phyloP scores from a whole-genome alignment of 164 flowering plant genomes.

The Vitis labrusca region DNA sequence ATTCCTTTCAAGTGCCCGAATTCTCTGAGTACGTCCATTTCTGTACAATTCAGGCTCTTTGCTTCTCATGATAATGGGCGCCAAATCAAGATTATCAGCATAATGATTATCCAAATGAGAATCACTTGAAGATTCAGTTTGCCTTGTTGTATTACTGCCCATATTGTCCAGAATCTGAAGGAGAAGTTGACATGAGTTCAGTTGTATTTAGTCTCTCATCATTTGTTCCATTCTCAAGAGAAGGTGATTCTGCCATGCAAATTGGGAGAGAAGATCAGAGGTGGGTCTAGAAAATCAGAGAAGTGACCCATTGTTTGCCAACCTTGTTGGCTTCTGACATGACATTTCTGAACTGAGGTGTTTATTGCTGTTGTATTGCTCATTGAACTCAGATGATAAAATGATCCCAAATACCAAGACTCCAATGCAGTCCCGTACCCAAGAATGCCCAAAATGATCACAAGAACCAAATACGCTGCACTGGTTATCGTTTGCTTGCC shows the following conservation, averaged over 20 bases:
- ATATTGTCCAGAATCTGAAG: conserved; percentile 19
- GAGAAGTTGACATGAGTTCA: conserved; percentile 13
- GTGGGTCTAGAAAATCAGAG: too few relatives aligned
- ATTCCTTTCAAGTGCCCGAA: conserved; percentile 58
- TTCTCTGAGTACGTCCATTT: conserved; percentile 79
- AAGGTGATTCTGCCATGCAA: background rate
- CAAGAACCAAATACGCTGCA: too few relatives aligned
- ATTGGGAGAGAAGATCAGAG: too few relatives aligned
- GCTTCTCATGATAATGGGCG: conserved; percentile 53
- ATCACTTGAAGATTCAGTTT: conserved; percentile 9
- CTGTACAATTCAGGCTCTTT: conserved; percentile 57
- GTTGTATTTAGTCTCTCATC: conserved; percentile 11
- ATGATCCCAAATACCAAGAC: too few relatives aligned
- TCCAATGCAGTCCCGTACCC: too few relatives aligned
- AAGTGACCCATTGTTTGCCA: too few relatives aligned
- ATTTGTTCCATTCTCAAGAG: conserved; percentile 12
- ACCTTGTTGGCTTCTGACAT: too few relatives aligned
- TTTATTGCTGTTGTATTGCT: too few relatives aligned
- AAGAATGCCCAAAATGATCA: too few relatives aligned
- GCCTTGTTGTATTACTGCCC: conserved; percentile 15
- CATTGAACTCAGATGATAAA: too few relatives aligned
- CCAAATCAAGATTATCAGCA: conserved; percentile 41
- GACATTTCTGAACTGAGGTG: too few relatives aligned
- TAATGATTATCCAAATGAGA: conserved; percentile 18
- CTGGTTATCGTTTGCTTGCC: too few relatives aligned